These are phyloP conservation scores for Pilatotrama ljubarskyi DNA, from an alignment of 768 basidiomycete species.

Conservation along the genomic window DNA sequence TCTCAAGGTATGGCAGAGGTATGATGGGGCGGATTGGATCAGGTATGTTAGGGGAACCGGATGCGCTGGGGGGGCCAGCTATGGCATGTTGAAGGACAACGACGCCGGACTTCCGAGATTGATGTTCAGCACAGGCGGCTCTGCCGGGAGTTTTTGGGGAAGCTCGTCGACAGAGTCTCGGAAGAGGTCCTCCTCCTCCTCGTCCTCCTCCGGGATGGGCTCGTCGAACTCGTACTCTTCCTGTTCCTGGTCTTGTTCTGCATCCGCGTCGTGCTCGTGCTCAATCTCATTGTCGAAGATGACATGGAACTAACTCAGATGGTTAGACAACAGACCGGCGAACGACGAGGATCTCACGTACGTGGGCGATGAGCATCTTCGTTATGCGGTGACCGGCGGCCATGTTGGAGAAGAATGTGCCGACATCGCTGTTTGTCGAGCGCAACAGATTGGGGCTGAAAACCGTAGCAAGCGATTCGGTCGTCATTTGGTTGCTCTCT, in stretches of 20 bases:
- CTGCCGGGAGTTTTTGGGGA: slow-evolving; percentile 14
- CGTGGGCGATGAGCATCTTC: slow-evolving; percentile 74
- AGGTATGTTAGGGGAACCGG: not conserved
- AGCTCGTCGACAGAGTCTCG: slow-evolving; percentile 11
- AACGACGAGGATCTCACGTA: slow-evolving; percentile 37
- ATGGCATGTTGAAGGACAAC: slow-evolving; percentile 23
- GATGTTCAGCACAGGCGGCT: slow-evolving; percentile 24
- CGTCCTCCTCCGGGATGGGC: slow-evolving; percentile 68
- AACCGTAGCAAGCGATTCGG: slow-evolving; percentile 81
- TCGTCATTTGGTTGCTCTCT: slow-evolving; percentile 88
- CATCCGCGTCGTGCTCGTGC: slow-evolving; percentile 39
- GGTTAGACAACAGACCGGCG: slow-evolving; percentile 32
- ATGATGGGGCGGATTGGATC: not conserved
- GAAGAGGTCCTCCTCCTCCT: slow-evolving; percentile 40
- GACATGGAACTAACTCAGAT: slow-evolving; percentile 39
- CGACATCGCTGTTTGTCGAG: slow-evolving; percentile 77
- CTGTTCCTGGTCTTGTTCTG: slow-evolving; percentile 58
- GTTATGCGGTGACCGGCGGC: slow-evolving; percentile 73
- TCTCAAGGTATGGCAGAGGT: not conserved
- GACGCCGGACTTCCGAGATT: slow-evolving; percentile 22
- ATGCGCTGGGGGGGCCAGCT: not conserved
- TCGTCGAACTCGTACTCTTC: slow-evolving; percentile 69
- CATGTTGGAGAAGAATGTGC: slow-evolving; percentile 79
- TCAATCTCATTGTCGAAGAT: slow-evolving; percentile 62
- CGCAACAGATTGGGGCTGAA: slow-evolving; percentile 82